Evolutionary conservation across 768 basidiomycete genomes (phyloP).

Genomic region (Cantharellus anzutake): DNA sequence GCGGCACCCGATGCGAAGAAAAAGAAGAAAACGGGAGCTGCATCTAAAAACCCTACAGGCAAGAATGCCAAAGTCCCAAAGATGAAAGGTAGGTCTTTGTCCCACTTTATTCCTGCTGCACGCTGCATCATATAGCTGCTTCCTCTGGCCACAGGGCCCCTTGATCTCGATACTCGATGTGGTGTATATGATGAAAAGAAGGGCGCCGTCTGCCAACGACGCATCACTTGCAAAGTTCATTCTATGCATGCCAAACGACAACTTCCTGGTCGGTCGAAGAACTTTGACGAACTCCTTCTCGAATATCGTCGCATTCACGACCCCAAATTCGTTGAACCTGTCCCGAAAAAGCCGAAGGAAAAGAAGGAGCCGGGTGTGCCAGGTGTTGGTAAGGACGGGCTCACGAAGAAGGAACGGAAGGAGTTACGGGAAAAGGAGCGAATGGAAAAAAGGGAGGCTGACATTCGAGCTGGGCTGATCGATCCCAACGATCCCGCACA

Average conservation of each 20-base stretch:
- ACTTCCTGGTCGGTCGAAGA: constrained; percentile 66
- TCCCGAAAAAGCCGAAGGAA: constrained; percentile 63
- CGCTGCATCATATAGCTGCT: too few species aligned
- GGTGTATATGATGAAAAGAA: constrained; percentile 91
- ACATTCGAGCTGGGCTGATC: not conserved
- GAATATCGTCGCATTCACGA: constrained; percentile 86
- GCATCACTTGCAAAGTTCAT: constrained; percentile 94
- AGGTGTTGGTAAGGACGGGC: not conserved
- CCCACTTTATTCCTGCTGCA: too few species aligned
- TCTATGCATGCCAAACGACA: constrained; percentile 92
- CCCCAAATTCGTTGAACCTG: constrained; percentile 75
- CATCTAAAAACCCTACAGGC: constrained; percentile 33
- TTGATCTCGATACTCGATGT: constrained; percentile 83
- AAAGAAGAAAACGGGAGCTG: constrained; percentile 36
- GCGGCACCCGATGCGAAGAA: constrained; percentile 48
- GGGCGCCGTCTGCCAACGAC: constrained; percentile 75
- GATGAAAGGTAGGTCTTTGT: too few species aligned
- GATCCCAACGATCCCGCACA: not conserved
- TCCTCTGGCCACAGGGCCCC: constrained; percentile 28
- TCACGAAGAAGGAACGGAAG: constrained; percentile 25
- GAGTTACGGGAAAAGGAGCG: constrained; percentile 31
- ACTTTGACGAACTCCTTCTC: constrained; percentile 70
- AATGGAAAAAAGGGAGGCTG: constrained; percentile 39
- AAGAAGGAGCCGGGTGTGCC: constrained; percentile 24
- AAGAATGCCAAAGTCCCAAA: constrained; percentile 25